phyloP scores from a whole-genome alignment of 1,139 yeast species.

The Hemisphaericaspora xylofermentans region DNA sequence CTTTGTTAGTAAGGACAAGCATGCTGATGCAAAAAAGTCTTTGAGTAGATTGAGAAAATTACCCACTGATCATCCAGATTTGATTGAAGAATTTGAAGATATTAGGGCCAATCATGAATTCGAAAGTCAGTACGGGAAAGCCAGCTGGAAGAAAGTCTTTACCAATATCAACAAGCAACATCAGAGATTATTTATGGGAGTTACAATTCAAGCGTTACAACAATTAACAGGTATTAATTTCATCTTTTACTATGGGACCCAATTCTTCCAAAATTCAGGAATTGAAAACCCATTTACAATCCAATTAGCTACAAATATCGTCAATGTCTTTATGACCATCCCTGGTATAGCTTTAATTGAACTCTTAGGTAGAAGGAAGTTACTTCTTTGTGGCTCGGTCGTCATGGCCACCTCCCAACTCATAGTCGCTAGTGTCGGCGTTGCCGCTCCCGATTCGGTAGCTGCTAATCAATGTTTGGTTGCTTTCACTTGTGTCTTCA shows the following conservation, averaged over 20 bases:
- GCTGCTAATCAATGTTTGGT: slow-evolving; percentile 56
- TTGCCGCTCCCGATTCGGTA: slow-evolving; percentile 28
- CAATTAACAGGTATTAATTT: slow-evolving; percentile 75
- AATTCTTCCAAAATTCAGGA: slow-evolving; percentile 59
- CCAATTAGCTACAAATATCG: slow-evolving; percentile 34
- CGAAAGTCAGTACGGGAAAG: slow-evolving; percentile 29
- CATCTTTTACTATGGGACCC: slow-evolving; percentile 65
- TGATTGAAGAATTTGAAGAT: slow-evolving; percentile 36
- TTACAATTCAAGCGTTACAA: slow-evolving; percentile 48
- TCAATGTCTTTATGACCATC: slow-evolving; percentile 33
- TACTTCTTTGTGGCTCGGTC: slow-evolving; percentile 50
- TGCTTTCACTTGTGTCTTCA: slow-evolving; percentile 63
- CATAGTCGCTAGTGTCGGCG: slow-evolving; percentile 69
- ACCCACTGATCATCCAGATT: slow-evolving; percentile 38
- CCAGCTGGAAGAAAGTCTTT: slow-evolving; percentile 33
- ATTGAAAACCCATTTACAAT: slow-evolving; percentile 39
- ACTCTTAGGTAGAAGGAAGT: slow-evolving; percentile 34
- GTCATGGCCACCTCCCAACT: slow-evolving; percentile 65
- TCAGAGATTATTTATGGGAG: slow-evolving; percentile 36
- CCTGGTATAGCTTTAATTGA: slow-evolving; percentile 39
- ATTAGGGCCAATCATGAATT: slow-evolving; percentile 36
- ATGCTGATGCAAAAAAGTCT: slow-evolving; percentile 53
- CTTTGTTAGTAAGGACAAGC: slow-evolving; percentile 50
- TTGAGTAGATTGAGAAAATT: slow-evolving; percentile 33
- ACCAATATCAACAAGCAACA: slow-evolving; percentile 30